Percentiles rank a stretch among this genome's conserved stretches.
Conservation (phyloP, 148 eudicot genomes). For the Cornus florida region DNA sequence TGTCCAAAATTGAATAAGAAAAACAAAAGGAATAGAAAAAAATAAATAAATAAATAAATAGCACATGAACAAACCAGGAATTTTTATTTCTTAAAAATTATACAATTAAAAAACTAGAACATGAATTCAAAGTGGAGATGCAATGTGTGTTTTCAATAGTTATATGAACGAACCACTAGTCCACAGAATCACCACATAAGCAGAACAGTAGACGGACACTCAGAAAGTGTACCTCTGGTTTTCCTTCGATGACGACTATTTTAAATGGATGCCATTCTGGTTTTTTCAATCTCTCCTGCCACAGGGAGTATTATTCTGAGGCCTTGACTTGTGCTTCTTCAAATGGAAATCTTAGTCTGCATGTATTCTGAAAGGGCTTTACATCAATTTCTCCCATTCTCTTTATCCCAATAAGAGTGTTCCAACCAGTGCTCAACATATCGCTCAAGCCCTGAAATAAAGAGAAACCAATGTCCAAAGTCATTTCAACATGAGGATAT, state of each 20-base stretch:
- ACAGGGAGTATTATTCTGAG: constrained; percentile 62
- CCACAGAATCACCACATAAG: not conserved
- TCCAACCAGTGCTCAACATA: constrained; percentile 27
- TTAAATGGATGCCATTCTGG: constrained; percentile 82
- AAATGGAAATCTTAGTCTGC: constrained; percentile 47
- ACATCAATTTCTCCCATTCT: constrained; percentile 86
- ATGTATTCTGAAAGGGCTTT: constrained; percentile 53
- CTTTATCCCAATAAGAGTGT: constrained; percentile 60
- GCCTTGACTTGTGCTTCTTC: constrained; percentile 67
- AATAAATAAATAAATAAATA: no score
- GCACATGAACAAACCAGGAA: no score
- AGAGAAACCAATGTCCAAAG: not conserved
- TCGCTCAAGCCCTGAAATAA: constrained; percentile 56
- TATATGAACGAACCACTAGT: no score
- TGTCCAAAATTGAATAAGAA: no score
- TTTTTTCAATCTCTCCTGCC: constrained; percentile 78
- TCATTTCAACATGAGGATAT: constrained; percentile 4
- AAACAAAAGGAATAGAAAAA: no score
- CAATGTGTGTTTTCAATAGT: no score
- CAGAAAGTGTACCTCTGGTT: constrained; percentile 41
- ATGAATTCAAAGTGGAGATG: no score
- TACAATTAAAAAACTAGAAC: no score
- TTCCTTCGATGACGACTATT: constrained; percentile 34
- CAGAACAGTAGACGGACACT: not conserved
- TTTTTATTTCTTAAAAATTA: no score